Conservation (phyloP, 2,329 filamentous ascomycete genomes). For the Cytospora leucostoma region DNA sequence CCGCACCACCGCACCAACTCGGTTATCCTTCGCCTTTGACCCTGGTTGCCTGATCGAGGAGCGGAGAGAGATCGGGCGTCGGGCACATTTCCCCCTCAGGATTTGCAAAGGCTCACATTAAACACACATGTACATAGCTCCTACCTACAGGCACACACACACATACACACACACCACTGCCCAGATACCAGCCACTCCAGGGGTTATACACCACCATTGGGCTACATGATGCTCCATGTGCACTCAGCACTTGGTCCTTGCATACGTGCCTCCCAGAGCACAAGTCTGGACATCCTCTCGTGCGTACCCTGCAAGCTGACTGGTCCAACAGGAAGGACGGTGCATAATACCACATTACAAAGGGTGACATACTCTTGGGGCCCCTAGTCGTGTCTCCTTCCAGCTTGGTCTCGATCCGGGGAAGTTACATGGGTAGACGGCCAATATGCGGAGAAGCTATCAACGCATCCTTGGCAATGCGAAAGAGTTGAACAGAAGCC, state of each 20-base stretch:
- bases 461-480: constrained; percentile 3
- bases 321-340: too few relatives aligned
- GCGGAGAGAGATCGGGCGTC: not conserved
- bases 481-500: not conserved
- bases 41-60: not conserved
- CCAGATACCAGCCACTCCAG: not conserved
- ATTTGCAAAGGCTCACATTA: too few relatives aligned
- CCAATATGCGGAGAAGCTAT: constrained; percentile 16
- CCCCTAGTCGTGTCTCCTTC: not conserved
- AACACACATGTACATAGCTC: not conserved
- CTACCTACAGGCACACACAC: not conserved
- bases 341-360: not conserved
- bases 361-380: not conserved
- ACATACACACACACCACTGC: not conserved
- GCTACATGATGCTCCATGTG: not conserved
- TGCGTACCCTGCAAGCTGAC: too few relatives aligned
- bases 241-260: not conserved
- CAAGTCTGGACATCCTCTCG: not conserved
- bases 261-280: not conserved
- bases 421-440: constrained; percentile 3
- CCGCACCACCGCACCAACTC: not conserved
- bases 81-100: too few relatives aligned
- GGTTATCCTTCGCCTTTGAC: not conserved
- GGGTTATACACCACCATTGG: not conserved
- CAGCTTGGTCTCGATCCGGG: not conserved